These are phyloP conservation scores for Aspergillus melleus DNA, from an alignment of 2,329 filamentous ascomycete species.

Conservation along the genomic window DNA sequence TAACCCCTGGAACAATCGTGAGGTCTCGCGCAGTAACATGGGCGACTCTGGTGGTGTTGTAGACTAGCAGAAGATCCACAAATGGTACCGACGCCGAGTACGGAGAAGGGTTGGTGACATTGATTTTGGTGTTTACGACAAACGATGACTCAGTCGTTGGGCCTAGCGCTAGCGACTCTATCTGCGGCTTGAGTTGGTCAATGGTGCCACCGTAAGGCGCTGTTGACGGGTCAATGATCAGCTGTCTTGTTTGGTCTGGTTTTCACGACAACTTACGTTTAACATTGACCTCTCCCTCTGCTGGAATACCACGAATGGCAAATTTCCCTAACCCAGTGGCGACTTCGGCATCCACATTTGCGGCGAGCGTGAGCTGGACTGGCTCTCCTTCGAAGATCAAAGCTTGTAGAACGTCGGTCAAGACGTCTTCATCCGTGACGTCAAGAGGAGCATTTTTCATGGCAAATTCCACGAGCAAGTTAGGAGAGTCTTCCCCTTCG, in stretches of 20 bases:
- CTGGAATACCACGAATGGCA: conserved; percentile 79
- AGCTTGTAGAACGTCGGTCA: conserved; percentile 77
- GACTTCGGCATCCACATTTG: conserved; percentile 79
- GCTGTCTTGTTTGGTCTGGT: conserved; percentile 22
- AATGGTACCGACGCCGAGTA: conserved; percentile 84
- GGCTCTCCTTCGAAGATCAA: conserved; percentile 72
- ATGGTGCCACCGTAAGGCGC: conserved; percentile 59
- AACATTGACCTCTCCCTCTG: conserved; percentile 78
- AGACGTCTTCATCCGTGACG: conserved; percentile 76
- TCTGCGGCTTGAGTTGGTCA: conserved; percentile 58
- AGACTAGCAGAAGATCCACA: conserved; percentile 71
- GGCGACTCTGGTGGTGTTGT: conserved; percentile 72
- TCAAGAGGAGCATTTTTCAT: conserved; percentile 78
- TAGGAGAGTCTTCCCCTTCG: conserved; percentile 59
- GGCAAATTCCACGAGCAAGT: conserved; percentile 71
- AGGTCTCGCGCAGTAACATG: conserved; percentile 69
- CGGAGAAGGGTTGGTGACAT: conserved; percentile 85
- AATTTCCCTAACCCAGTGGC: conserved; percentile 79
- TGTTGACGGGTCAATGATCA: conserved; percentile 38
- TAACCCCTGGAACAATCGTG: conserved; percentile 66
- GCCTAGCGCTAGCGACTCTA: conserved; percentile 70
- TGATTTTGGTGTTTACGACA: conserved; percentile 69
- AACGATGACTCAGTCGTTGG: conserved; percentile 72
- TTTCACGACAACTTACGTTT: conserved; percentile 72
- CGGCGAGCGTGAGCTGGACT: conserved; percentile 72